Evolutionary conservation across 352 stramenopile genomes (phyloP), one percentile per base, ranked within the genome.

Genomic region (Pythium coloratum): DNA sequence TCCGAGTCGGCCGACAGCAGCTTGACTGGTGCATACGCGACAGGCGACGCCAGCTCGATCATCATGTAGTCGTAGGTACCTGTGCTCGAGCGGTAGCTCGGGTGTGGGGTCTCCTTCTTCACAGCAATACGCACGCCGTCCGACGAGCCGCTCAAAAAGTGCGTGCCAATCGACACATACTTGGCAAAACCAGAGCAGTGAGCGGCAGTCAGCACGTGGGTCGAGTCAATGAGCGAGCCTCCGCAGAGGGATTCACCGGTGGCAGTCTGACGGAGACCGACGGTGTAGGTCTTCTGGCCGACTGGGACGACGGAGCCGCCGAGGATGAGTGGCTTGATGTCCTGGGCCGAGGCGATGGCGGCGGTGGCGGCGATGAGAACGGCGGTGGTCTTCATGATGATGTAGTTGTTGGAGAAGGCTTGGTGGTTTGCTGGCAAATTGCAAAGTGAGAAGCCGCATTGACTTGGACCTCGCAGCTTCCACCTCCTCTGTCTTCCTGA

Each of bases 111-210:
- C 60, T 38, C 49, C 26, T 34, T 55, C 26, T 18, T 55, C 3
- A 55, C 28, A 6, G 28, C 28, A 2, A 38, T 80, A 53, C 73
- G 73, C 58, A 84, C 72, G 9, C 77, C 76, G 55, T 89, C 72
- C 8, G 66, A 30, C 7, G 69, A 70, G 53, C 81, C 81, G 38
- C 68, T 83, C 28, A 78, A 51, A 63, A 69, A 89, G 71, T 88
- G 81, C 62, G 81, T 81, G 30, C 83, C 83, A 30, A 90, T 69
- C 1, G 75, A 75, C 13, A 78, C 78, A 67, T 79, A 87, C 13
- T 70, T 65, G 59, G 82, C 78, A 13, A 16, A 44, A 54, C 71
- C 73, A 20, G 44, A 26, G 62, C 80, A 90, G 67, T 89, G 78
- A 20, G 80, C 81, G 16, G 78, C 72, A 30, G 77, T 77, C 7